These are phyloP conservation scores for Castanea mollissima DNA, from an alignment of 306 rosid species.

Conservation along the genomic window DNA sequence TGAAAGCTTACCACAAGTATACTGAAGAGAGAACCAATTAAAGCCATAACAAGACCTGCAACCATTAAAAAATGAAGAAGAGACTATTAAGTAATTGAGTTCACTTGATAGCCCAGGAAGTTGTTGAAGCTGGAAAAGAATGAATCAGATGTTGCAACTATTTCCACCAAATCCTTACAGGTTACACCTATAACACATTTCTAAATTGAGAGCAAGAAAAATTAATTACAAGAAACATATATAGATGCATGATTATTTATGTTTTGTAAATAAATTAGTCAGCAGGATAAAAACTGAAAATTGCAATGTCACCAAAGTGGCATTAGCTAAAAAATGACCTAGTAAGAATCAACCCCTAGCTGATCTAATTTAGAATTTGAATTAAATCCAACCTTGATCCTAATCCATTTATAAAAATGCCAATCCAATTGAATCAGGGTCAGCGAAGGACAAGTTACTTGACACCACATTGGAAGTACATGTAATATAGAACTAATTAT, in stretches of 20 bases:
- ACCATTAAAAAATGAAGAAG: slow-evolving; percentile 7
- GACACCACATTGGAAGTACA: neutral
- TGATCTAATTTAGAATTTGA: neutral
- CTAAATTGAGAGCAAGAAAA: neutral
- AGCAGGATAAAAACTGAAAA: neutral
- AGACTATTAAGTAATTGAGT: neutral
- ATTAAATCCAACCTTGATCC: neutral
- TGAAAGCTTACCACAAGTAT: slow-evolving; percentile 54
- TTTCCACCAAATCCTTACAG: neutral
- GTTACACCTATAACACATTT: neutral
- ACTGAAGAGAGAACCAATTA: slow-evolving; percentile 70
- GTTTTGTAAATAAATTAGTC: too few species aligned
- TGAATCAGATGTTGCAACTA: neutral
- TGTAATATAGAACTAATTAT: neutral
- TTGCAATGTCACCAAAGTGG: neutral
- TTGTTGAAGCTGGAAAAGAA: neutral
- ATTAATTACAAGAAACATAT: neutral
- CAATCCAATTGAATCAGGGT: neutral
- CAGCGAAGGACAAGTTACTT: neutral
- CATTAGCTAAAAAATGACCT: neutral
- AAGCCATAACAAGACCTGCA: slow-evolving; percentile 82
- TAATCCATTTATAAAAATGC: neutral
- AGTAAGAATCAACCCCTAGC: neutral
- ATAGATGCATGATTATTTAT: neutral
- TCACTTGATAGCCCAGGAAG: neutral